Base-by-base conservation (phyloP, 2,329 filamentous ascomycete genomes). In the Stachybotrys echinatus region DNA sequence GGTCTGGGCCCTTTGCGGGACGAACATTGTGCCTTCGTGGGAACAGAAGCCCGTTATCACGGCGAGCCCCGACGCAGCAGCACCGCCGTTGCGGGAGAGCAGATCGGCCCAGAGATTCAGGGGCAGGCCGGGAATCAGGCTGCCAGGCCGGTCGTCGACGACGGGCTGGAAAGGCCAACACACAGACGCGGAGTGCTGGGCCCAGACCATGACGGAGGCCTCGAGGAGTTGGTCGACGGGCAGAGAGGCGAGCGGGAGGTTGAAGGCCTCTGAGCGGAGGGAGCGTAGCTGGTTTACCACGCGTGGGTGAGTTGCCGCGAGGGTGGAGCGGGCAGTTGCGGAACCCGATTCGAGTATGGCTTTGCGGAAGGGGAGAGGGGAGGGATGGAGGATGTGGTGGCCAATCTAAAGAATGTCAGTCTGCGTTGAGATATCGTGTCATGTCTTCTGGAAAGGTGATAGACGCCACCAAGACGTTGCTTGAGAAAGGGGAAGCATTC, bases 31-130 rank as follows among this genome's bases (percentile, higher is more conserved):
- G 17, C 85, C 87, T 63, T 90, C 87, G 58, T 89, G 83, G 38
- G 81, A 79, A 65, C 84, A 85, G 70, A 84, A 89, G 7, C 86
- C 86, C 0, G 84, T 88, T 45, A 90, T 67, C 45, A 89, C 75
- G 7, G 59, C 50, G 8, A 46, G 23, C 23, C 44, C 23, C 12
- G 23, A 2, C 6, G 44, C 44, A 18, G 22, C 22, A 19, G 22
- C 27, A 17, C 14, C 23, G 17, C 42, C 42, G 8, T 10, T 20
- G 10, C n/a, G 43, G 43, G 17, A n/a, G 22, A 22, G 23, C 1
- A 75, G 71, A 1, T 74, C 67, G 22, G 71, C 62, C 81, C 81
- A 86, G n/a, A 76, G 74, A n/a, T 74, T 69, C 12, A 85, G 71
- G 3, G 85, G 85, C 12, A 77, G 67, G 22, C 37, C 44, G 6